Conservation (phyloP, 305 asterid genomes). For the Plantago lanceolata region DNA sequence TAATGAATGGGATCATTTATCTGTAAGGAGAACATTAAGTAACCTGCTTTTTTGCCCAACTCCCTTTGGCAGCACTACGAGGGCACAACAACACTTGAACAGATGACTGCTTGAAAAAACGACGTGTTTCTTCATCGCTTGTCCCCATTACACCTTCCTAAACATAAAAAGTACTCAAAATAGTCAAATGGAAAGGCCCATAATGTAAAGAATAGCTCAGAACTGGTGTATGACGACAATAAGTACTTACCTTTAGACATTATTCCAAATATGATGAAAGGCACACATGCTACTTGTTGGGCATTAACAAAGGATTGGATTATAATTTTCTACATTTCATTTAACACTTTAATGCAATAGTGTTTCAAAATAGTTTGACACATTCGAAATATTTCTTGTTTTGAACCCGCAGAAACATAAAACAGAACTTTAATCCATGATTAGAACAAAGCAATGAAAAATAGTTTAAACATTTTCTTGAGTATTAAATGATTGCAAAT, state of each 20-base stretch:
- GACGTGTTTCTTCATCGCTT: constrained; percentile 85
- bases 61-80: constrained; percentile 75
- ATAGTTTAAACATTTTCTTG: neutral
- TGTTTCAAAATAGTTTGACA: neutral
- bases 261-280: neutral
- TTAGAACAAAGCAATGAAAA: neutral
- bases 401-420: neutral
- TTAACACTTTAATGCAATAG: neutral
- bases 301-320: neutral
- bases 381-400: neutral
- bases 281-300: neutral
- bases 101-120: constrained; percentile 82
- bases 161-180: constrained; percentile 19
- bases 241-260: neutral
- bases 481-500: neutral
- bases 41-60: constrained; percentile 87
- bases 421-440: too few species aligned
- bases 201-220: neutral
- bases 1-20: constrained; percentile 4
- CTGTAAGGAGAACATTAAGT: constrained; percentile 6
- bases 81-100: constrained; percentile 84
- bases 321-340: too few species aligned
- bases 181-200: neutral
- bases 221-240: neutral
- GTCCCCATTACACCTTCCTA: constrained; percentile 94